phyloP scores from a whole-genome alignment of 2,329 filamentous ascomycete species.

The Aspergillus phoenicis region DNA sequence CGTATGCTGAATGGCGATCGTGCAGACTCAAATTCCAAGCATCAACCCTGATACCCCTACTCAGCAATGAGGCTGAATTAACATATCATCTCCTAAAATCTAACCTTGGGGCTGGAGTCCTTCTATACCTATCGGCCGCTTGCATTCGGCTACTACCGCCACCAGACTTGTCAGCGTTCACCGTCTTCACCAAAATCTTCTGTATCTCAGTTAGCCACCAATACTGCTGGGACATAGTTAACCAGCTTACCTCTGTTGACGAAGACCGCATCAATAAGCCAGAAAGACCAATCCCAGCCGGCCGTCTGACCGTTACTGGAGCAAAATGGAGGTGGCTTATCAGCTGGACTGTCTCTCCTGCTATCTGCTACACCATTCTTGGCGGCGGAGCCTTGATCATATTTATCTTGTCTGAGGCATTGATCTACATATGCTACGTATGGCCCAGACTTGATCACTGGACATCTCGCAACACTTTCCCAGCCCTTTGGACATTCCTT shows the following conservation, averaged over 20 bases:
- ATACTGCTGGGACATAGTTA: constrained; percentile 11
- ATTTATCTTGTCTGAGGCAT: constrained; percentile 5
- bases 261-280: constrained; percentile 10
- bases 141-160: background rate
- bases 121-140: background rate
- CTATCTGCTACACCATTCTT: background rate
- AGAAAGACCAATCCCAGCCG: constrained; percentile 4
- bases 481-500: constrained; percentile 8
- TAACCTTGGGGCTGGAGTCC: background rate
- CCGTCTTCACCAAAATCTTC: background rate
- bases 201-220: background rate
- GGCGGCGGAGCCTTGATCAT: background rate
- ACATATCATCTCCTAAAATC: background rate
- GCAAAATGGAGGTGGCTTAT: background rate
- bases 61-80: background rate
- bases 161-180: background rate
- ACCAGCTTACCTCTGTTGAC: constrained; percentile 5
- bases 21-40: background rate
- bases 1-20: background rate
- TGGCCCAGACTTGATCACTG: constrained; percentile 13
- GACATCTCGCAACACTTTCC: constrained; percentile 13
- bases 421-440: constrained; percentile 13
- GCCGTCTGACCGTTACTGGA: background rate
- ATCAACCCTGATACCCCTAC: background rate
- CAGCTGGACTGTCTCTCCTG: background rate